Conservation (phyloP, 495 filamentous ascomycete genomes). For the Coniosporium apollinis region DNA sequence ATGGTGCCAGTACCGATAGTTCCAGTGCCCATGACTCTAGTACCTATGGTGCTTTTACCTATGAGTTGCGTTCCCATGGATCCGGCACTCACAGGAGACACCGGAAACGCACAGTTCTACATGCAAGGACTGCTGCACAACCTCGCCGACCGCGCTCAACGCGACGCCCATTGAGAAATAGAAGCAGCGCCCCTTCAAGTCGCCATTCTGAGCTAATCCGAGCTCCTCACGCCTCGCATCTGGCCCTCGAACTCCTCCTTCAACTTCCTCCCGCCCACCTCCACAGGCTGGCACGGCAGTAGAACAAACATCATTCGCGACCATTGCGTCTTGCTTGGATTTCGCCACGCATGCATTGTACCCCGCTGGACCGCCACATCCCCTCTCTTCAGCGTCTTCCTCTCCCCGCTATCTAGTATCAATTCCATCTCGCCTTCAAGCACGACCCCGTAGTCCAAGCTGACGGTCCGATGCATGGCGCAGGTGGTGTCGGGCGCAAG, state of each 20-base stretch:
- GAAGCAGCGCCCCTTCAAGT: no score
- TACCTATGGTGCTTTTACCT: no score
- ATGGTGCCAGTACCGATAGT: no score
- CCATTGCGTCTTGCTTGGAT: conserved; percentile 33
- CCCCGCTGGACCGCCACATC: conserved; percentile 51
- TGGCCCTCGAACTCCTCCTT: conserved; percentile 32
- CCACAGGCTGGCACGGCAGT: conserved; percentile 30
- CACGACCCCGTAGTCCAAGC: conserved; percentile 60
- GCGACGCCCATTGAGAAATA: no score
- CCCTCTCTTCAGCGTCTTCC: conserved; percentile 35
- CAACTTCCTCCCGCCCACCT: conserved; percentile 26
- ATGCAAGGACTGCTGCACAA: no score
- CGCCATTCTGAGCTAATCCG: conserved; percentile 1
- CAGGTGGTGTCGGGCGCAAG: conserved; percentile 36
- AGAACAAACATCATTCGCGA: conserved; percentile 42
- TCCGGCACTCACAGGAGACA: no score
- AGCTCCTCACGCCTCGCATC: conserved; percentile 1
- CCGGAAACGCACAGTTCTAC: no score
- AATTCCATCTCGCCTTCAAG: conserved; percentile 53
- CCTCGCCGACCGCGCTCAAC: no score
- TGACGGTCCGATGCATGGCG: conserved; percentile 55
- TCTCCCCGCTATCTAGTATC: conserved; percentile 41
- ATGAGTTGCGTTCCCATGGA: no score
- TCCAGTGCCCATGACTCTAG: no score
- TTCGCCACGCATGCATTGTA: conserved; percentile 52